Evolutionary conservation across 441 rosid genomes (phyloP).

Genomic region (Erysimum pusillum): DNA sequence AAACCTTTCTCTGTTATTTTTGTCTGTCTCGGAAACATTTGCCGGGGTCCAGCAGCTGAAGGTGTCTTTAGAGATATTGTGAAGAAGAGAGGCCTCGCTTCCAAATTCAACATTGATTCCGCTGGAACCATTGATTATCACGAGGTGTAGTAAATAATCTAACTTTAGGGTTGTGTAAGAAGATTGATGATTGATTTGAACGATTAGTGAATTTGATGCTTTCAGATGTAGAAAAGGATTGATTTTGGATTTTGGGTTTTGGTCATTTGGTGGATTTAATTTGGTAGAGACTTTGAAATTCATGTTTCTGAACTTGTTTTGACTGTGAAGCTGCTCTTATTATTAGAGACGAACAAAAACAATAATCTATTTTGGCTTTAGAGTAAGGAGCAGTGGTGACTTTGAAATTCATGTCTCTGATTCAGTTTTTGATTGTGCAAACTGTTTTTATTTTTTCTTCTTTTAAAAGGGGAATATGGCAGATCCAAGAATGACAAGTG

Average conservation of each 20-base stretch:
- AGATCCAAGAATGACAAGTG: slow-evolving; percentile 92
- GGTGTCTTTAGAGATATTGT: slow-evolving; percentile 89
- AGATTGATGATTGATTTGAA: not conserved
- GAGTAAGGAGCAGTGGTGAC: not conserved
- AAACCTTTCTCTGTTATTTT: slow-evolving; percentile 84
- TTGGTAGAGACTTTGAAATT: not conserved
- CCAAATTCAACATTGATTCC: slow-evolving; percentile 82
- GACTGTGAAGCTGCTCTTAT: too few species aligned
- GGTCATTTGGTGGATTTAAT: not conserved
- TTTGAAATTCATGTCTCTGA: not conserved
- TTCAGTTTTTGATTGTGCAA: not conserved
- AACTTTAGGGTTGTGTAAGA: not conserved
- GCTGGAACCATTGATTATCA: slow-evolving; percentile 91
- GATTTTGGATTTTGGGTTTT: not conserved
- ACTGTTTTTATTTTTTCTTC: not conserved
- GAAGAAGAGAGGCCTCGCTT: slow-evolving; percentile 69
- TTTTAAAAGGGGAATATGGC: slow-evolving; percentile 81
- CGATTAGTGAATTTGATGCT: slow-evolving; percentile 10
- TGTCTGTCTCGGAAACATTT: slow-evolving; percentile 90
- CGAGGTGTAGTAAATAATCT: slow-evolving; percentile 57
- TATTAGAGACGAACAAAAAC: too few species aligned
- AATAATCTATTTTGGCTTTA: too few species aligned
- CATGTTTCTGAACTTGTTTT: not conserved
- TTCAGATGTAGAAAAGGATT: not conserved
- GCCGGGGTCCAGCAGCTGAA: slow-evolving; percentile 97